phyloP scores from a whole-genome alignment of 768 basidiomycete genomes.

The Mycena belliarum region DNA sequence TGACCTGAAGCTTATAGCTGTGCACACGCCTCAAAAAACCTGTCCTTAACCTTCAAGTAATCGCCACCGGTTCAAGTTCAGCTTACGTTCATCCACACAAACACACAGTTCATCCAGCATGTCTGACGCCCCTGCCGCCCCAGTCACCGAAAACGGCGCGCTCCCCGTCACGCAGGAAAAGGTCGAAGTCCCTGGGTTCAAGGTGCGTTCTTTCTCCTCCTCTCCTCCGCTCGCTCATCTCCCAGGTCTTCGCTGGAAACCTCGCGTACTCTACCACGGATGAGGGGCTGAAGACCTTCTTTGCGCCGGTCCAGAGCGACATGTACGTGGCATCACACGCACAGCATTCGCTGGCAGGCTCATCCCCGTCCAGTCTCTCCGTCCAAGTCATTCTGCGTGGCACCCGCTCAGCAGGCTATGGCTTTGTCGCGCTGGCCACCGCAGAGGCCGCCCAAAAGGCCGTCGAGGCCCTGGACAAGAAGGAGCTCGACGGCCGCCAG shows the following conservation, averaged over 20 bases:
- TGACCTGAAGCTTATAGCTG: neutral
- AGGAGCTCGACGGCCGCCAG: conserved; percentile 85
- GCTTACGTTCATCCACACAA: conserved; percentile 50
- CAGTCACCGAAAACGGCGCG: conserved; percentile 81
- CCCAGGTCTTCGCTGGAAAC: conserved; percentile 91
- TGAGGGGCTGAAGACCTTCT: conserved; percentile 93
- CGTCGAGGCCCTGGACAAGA: conserved; percentile 82
- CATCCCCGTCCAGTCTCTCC: conserved; percentile 55
- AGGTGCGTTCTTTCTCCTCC: conserved; percentile 52
- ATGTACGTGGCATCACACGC: conserved; percentile 65
- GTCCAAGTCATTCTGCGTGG: conserved; percentile 88
- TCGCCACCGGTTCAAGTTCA: conserved; percentile 80
- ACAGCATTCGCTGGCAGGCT: conserved; percentile 41
- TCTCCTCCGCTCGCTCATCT: conserved; percentile 15
- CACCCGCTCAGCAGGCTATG: conserved; percentile 86
- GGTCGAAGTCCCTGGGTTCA: conserved; percentile 75
- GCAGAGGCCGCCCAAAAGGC: conserved; percentile 85
- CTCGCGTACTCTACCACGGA: conserved; percentile 93
- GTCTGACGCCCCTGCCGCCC: conserved; percentile 91
- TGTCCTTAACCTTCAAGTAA: conserved; percentile 80
- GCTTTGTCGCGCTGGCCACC: conserved; percentile 84
- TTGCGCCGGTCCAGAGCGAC: conserved; percentile 83
- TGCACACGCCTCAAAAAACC: conserved; percentile 19
- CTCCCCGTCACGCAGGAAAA: conserved; percentile 74
- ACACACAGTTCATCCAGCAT: conserved; percentile 64